Evolutionary conservation across 306 rosid species (phyloP), one percentile per base, ranked within the genome.

Genomic region (Quercus suber): DNA sequence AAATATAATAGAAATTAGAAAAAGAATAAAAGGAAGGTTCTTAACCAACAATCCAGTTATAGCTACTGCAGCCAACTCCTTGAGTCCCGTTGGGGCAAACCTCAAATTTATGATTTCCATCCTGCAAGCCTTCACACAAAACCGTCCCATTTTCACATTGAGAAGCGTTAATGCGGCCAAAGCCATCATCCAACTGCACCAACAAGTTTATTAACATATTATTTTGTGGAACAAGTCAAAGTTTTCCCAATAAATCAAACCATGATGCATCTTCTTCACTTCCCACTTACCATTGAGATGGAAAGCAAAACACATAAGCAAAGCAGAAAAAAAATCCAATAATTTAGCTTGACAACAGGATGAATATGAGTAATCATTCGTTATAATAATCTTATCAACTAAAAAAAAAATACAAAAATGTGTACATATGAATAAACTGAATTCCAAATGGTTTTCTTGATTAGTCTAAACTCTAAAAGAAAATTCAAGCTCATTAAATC

Each of bases 31-130:
- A 33, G 80, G 81, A 68, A 73, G 84, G 57, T 65, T 80, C 79
- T 81, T 83, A 73, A 94, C 97, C 98, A 75, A 94, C 81, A 79
- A 89, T 92, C 98, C 98, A 94, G 64, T 88, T 81, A 77, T 86
- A 83, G 82, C 69, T 81, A 73, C 89, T 84, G 86, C 97, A 94
- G 70, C 82, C 88, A 84, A 81, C 63, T 76, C 88, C 90, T 60
- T 63, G 85, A 73, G 83, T 45, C 45, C 80, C 82, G 63, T 89
- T 88, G 81, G 83, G 56, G 87, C 97, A 94, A 35, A 91, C 92
- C 78, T 89, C 89, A 80, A 92, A 80, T 59, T 82, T 84, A 81
- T 94, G 98, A 58, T 86, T 83, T 77, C 98, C 98, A 81, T 94
- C 97, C 65, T 12, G 72, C 92, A 94, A 85, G 14, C 88, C 82